Base-by-base conservation (phyloP, 306 rosid genomes). In the Acacia acuminata region DNA sequence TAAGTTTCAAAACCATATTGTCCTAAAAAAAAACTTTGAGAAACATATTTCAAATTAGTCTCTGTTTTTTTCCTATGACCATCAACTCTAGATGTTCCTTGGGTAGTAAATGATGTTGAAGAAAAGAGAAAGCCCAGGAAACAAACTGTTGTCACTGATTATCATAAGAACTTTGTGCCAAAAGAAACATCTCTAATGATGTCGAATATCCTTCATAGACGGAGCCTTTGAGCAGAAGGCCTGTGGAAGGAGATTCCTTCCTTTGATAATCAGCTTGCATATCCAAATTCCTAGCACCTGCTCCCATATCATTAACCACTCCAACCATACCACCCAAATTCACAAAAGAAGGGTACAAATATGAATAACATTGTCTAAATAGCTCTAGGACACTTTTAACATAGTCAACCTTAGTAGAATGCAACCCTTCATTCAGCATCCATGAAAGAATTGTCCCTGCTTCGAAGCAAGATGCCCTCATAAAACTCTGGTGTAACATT, bases 301-400 rank as follows among this genome's bases (percentile, higher is more conserved):
- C 96, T 83, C 98, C 98, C 89, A 89, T 85, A 45, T 94, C 87
- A 86, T 86, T 92, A 81, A 93, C 94, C 73, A 92, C 91, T 78
- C 97, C 99, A 75, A 96, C 88, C 98, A 96, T 91, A 60, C 97
- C 98, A 19, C 99, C 97, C 73, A 96, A 87, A 86, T 88, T 96
- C 72, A 93, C 92, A 77, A 90, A 84, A 84, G 89, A 91, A 80
- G 91, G 92, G 68, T 85, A 88, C 72, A 91, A 92, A 83, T 88
- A 79, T 17, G 92, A 89, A 79, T 93, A 96, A 84, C 99, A 96
- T 66, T 86, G 92, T 85, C 82, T 88, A 76, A 91, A 93, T 76
- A 92, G 89, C 75, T 89, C 98, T 80, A 96, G 88, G 65, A 93
- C 80, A 82, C 60, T 82, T 85, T 90, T 90, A 64, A 96, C 84